Percentiles rank a stretch among this genome's conserved stretches.
Conservation (phyloP, 106 monocot genomes). For the Dendrobium chrysotoxum region DNA sequence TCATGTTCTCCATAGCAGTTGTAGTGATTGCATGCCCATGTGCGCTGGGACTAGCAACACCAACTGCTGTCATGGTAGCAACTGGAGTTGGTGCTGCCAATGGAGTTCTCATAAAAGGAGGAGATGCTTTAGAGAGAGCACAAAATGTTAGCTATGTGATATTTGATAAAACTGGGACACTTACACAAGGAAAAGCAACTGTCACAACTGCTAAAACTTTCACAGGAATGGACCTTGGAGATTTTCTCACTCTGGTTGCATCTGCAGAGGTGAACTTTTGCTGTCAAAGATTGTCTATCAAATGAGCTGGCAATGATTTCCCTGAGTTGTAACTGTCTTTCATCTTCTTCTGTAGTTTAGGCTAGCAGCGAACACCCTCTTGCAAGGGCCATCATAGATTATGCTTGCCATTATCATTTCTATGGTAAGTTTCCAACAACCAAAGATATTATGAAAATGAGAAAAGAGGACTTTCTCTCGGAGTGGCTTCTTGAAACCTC, state of each 20-base stretch:
- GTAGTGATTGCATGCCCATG: conserved; percentile 98
- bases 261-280: conserved; percentile 74
- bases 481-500: conserved; percentile 74
- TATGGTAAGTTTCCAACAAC: conserved; percentile 38
- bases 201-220: conserved; percentile 65
- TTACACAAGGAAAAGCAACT: conserved; percentile 84
- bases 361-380: conserved; percentile 96
- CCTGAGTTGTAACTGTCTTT: conserved; percentile 3
- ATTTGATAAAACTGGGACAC: conserved; percentile 96
- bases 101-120: conserved; percentile 93
- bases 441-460: conserved; percentile 26
- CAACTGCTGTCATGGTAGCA: conserved; percentile 99
- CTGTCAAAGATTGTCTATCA: neutral
- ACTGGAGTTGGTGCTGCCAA: conserved; percentile 89
- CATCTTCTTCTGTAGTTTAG: conserved; percentile 51
- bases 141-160: conserved; percentile 64
- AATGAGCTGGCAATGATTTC: no score
- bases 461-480: conserved; percentile 48
- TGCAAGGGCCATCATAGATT: conserved; percentile 81
- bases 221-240: conserved; percentile 56
- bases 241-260: conserved; percentile 80
- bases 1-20: conserved; percentile 97
- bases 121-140: conserved; percentile 94
- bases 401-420: conserved; percentile 80
- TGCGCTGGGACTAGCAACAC: conserved; percentile 95